Conservation (phyloP, 192 early-diverging fungal species). For the Dimargaris xerosporica region DNA sequence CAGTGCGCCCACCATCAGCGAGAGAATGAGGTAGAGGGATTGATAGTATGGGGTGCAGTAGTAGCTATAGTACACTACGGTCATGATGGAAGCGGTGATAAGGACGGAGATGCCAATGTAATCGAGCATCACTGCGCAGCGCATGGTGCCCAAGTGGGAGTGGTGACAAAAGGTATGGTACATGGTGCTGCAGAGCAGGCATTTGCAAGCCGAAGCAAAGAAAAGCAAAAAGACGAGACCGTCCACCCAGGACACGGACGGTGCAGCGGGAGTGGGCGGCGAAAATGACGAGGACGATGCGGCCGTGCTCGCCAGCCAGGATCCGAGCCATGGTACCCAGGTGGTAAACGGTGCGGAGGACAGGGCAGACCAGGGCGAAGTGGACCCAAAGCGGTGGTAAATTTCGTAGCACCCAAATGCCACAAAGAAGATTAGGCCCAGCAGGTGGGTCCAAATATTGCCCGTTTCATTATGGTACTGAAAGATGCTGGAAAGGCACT, state of each 20-base stretch:
- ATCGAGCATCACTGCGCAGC: conserved; percentile 39
- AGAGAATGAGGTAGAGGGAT: conserved; percentile 32
- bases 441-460: conserved; percentile 50
- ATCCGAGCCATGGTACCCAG: conserved; percentile 5
- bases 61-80: conserved; percentile 41
- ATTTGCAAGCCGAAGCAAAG: conserved; percentile 39
- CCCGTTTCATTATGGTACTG: conserved; percentile 51
- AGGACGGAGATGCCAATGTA: conserved; percentile 48
- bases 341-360: neutral
- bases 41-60: conserved; percentile 29
- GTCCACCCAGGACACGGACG: conserved; percentile 14
- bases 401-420: conserved; percentile 35
- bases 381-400: conserved; percentile 18
- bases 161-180: conserved; percentile 46
- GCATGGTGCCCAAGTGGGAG: conserved; percentile 30
- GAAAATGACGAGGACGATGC: conserved; percentile 15
- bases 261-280: neutral
- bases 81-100: conserved; percentile 39
- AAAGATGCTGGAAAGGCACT: conserved; percentile 43
- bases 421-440: conserved; percentile 42
- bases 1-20: conserved; percentile 27
- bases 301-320: conserved; percentile 12
- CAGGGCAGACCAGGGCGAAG: too few relatives aligned
- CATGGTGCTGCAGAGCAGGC: conserved; percentile 40
- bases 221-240: conserved; percentile 34